Evolutionary conservation across 106 monocot species (phyloP).

Genomic region (Acanthochlamys bracteata): DNA sequence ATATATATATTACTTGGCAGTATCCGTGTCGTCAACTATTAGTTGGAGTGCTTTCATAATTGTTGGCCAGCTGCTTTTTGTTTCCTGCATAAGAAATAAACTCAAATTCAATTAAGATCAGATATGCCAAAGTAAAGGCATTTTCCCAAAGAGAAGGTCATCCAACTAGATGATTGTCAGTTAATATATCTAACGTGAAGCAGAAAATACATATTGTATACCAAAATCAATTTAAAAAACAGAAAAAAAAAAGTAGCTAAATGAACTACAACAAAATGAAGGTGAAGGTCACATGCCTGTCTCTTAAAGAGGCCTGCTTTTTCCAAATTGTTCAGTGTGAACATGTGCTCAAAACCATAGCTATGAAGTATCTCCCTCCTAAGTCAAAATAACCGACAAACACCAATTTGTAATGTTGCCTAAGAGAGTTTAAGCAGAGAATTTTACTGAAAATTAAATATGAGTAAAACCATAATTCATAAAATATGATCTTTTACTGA

Average conservation of each 20-base stretch:
- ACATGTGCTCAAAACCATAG: constrained; percentile 80
- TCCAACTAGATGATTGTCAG: too few species aligned
- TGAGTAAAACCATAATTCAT: too few species aligned
- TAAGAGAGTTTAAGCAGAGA: too few species aligned
- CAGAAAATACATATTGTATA: too few species aligned
- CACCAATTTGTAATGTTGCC: too few species aligned
- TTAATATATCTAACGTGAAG: too few species aligned
- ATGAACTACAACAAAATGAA: too few species aligned
- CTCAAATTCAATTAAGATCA: not conserved
- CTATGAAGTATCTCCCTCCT: constrained; percentile 74
- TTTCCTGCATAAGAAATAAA: constrained; percentile 46
- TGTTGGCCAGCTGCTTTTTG: constrained; percentile 71
- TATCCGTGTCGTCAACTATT: constrained; percentile 68
- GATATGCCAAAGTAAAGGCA: too few species aligned
- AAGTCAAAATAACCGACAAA: constrained; percentile 6
- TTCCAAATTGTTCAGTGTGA: constrained; percentile 56
- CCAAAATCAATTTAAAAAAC: constrained; percentile 1
- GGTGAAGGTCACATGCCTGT: constrained; percentile 31
- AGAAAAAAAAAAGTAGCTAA: constrained; percentile 2
- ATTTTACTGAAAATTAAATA: too few species aligned
- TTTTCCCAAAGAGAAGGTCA: too few species aligned
- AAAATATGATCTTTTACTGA: too few species aligned
- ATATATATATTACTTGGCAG: constrained; percentile 51
- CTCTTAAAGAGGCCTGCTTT: constrained; percentile 60
- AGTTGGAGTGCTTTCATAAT: constrained; percentile 73